Evolutionary conservation across 257 asterid genomes (phyloP).

Genomic region (Solanum tarapatanum): DNA sequence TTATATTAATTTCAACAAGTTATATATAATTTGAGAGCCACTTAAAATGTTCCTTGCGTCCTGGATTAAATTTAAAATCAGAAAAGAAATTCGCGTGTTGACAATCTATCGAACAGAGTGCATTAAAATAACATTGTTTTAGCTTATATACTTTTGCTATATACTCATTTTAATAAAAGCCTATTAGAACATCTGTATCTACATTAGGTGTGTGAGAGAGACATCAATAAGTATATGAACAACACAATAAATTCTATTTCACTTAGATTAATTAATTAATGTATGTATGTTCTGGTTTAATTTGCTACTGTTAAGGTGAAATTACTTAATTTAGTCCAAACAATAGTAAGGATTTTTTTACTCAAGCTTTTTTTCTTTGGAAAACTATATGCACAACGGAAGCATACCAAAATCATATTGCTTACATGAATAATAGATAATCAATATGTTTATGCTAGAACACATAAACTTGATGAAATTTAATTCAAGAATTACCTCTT

Average conservation of each 20-base stretch:
- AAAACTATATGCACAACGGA: too few relatives aligned
- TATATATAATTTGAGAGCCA: neutral
- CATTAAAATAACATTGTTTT: neutral
- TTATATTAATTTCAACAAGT: neutral
- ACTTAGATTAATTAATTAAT: neutral
- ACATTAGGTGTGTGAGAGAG: neutral
- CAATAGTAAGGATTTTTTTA: neutral
- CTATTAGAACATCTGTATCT: neutral
- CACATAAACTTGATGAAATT: too few relatives aligned
- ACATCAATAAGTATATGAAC: neutral
- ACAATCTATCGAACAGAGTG: neutral
- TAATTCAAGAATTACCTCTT: too few relatives aligned
- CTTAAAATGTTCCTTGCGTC: neutral
- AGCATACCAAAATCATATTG: too few relatives aligned
- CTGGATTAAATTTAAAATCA: neutral
- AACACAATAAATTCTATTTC: neutral
- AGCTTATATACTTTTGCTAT: neutral
- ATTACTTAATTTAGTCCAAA: neutral
- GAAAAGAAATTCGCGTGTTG: neutral
- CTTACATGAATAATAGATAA: too few relatives aligned
- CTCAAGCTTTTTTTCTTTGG: neutral
- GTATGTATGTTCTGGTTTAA: neutral
- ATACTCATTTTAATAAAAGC: neutral
- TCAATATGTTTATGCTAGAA: too few relatives aligned
- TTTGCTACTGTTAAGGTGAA: neutral